Percentiles rank a stretch among this genome's conserved stretches.
These are phyloP conservation scores for Raffaelea deltoideospora DNA, from an alignment of 2,329 filamentous ascomycete genomes.

Conservation along the genomic window DNA sequence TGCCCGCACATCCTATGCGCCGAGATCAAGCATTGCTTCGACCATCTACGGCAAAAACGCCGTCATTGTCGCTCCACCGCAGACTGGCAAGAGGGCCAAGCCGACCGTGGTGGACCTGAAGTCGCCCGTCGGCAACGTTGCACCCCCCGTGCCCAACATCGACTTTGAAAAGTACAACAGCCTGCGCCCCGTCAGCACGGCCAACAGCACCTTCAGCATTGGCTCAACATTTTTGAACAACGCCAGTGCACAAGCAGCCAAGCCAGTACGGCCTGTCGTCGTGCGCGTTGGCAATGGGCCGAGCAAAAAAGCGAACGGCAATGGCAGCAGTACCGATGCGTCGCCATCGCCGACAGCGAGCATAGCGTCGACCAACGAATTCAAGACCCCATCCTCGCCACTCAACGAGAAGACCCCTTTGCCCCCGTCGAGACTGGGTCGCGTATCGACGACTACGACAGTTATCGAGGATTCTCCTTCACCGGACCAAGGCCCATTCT, in stretches of 20 bases:
- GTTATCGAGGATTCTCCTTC: constrained; percentile 33
- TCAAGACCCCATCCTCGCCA: neutral
- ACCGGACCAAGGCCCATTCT: constrained; percentile 42
- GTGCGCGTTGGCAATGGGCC: constrained; percentile 37
- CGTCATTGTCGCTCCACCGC: constrained; percentile 65
- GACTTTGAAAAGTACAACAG: constrained; percentile 45
- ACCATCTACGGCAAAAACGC: constrained; percentile 91
- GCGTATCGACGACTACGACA: constrained; percentile 18
- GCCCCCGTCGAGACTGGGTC: too few species aligned
- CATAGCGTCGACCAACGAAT: neutral
- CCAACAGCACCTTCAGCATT: constrained; percentile 46
- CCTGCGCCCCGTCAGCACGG: constrained; percentile 33
- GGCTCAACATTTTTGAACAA: constrained; percentile 55
- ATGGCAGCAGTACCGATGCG: neutral
- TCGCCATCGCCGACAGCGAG: too few species aligned
- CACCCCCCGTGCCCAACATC: constrained; percentile 61
- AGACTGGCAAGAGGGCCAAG: constrained; percentile 75
- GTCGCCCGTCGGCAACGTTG: constrained; percentile 39
- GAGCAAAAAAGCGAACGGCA: neutral
- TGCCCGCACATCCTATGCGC: constrained; percentile 41
- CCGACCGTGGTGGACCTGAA: constrained; percentile 90
- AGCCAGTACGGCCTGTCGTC: constrained; percentile 41
- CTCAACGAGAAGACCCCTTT: neutral
- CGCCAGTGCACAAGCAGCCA: constrained; percentile 41
- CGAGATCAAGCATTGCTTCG: constrained; percentile 66